phyloP scores from a whole-genome alignment of 164 flowering plant species.

The Berberis vulgaris region DNA sequence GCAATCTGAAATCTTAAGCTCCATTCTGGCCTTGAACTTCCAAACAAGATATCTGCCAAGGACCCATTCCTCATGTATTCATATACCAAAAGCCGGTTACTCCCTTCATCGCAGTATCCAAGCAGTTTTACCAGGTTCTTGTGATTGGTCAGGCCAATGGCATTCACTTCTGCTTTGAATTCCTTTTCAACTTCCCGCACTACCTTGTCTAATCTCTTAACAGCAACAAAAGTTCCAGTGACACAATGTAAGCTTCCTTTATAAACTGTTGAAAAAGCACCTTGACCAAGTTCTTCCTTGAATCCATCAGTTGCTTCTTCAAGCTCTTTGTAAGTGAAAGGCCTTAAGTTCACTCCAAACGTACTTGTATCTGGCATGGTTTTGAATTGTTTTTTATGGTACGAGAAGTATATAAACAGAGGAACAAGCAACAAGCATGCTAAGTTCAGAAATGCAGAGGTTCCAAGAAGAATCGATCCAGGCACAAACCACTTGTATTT shows the following conservation, averaged over 20 bases:
- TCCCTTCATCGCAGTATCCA: slow-evolving; percentile 21
- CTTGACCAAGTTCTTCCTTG: slow-evolving; percentile 11
- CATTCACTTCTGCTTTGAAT: slow-evolving; percentile 14
- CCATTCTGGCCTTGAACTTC: slow-evolving; percentile 16
- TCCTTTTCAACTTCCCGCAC: slow-evolving; percentile 10
- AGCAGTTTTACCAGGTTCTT: slow-evolving; percentile 17
- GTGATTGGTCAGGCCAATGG: slow-evolving; percentile 21
- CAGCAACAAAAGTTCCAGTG: slow-evolving; percentile 10
- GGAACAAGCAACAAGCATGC: neutral
- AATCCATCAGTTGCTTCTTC: slow-evolving; percentile 16
- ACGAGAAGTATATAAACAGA: neutral
- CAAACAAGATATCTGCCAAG: slow-evolving; percentile 14
- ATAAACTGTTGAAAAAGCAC: slow-evolving; percentile 14
- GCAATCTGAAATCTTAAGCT: slow-evolving; percentile 12
- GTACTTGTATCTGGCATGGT: neutral
- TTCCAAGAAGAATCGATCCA: slow-evolving; percentile 3
- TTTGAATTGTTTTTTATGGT: neutral
- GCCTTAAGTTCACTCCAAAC: neutral
- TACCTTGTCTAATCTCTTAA: slow-evolving; percentile 13
- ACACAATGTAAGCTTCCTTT: slow-evolving; percentile 7
- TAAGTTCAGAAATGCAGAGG: slow-evolving; percentile 8
- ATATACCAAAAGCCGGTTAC: slow-evolving; percentile 14
- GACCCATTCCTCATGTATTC: slow-evolving; percentile 22
- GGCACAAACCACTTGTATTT: neutral
- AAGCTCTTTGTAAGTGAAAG: slow-evolving; percentile 16